phyloP scores from a whole-genome alignment of 768 basidiomycete genomes.

The Neoboletus brunneissimus region DNA sequence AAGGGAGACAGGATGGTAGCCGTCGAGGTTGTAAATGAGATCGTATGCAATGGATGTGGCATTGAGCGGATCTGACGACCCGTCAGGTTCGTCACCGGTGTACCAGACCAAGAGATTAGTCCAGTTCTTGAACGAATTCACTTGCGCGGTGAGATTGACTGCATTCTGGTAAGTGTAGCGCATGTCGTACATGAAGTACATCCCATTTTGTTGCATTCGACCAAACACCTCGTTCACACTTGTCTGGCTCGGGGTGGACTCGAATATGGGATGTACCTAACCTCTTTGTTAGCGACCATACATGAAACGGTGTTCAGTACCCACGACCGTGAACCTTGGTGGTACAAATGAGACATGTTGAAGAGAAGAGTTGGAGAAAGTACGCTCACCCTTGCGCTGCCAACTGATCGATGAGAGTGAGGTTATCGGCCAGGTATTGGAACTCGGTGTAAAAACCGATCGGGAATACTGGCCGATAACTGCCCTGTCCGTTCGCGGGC shows the following conservation, averaged over 20 bases:
- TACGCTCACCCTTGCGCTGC: conserved; percentile 27
- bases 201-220: conserved; percentile 60
- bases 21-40: conserved; percentile 58
- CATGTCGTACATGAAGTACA: conserved; percentile 83
- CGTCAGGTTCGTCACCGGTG: conserved; percentile 72
- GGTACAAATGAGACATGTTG: background rate
- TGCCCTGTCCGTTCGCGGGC: conserved; percentile 45
- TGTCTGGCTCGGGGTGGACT: conserved; percentile 53
- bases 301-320: conserved; percentile 4
- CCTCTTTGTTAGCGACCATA: conserved; percentile 6
- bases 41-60: conserved; percentile 50
- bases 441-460: conserved; percentile 46
- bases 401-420: conserved; percentile 31
- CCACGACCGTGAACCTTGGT: conserved; percentile 28
- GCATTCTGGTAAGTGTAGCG: conserved; percentile 63
- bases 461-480: conserved; percentile 49
- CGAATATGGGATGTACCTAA: conserved; percentile 68
- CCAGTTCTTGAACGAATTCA: conserved; percentile 62
- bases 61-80: conserved; percentile 60
- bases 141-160: conserved; percentile 59
- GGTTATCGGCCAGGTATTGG: conserved; percentile 22
- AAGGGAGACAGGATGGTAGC: conserved; percentile 64
- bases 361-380: background rate
- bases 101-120: conserved; percentile 71
- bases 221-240: conserved; percentile 49